Evolutionary conservation across 495 filamentous ascomycete genomes (phyloP), one percentile per base, ranked within the genome.

Genomic region (Hypoxylon perforatum): DNA sequence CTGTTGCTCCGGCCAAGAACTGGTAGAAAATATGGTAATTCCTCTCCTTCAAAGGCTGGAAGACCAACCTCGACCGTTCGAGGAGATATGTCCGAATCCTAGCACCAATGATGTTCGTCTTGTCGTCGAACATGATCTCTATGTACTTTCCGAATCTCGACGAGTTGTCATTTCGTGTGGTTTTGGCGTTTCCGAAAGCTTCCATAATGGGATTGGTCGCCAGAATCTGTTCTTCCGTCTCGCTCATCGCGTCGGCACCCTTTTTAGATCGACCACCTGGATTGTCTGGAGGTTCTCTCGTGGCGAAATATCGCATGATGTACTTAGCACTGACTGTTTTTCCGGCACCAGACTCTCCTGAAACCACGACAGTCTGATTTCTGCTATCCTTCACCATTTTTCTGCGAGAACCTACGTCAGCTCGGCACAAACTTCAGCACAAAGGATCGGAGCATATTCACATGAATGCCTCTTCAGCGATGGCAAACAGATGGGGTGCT

Each of bases 1-100:
- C 91, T n/a, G 92, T 88, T 23, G 92, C 90, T 63, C 95, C 95
- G n/a, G 93, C 94, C 55, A 97, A 88, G 36, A 99, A 83, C 78
- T 99, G 95, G 77, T 99, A 98, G 80, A 99, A 99, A 68, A 99
- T 94, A 78, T 99, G 95, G 77, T 99, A 99, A 76, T 99, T 99
- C 61, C 95, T 86, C 78, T 99, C 95, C 75, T 96, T 98, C 35
- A 97, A 80, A 17, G 95, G 95, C 74, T 99, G 95, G 73, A 98
- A 98, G n/a, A 99, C 95, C 71, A 99, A 82, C 74, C 95, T 90
- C 47, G 95, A 98, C 69, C 95, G 90, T 77, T 99, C 95, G 35
- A 99, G 81, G 49, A 99, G 83, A 76, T 98, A 99, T 35, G 94
- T 97, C 66, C 95, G 83, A 68, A 99, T 98, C 81, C 94, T 94